Evolutionary conservation across 192 early-diverging fungal genomes (phyloP), one percentile per base, ranked within the genome.

Genomic region (Oehlia diaphana): DNA sequence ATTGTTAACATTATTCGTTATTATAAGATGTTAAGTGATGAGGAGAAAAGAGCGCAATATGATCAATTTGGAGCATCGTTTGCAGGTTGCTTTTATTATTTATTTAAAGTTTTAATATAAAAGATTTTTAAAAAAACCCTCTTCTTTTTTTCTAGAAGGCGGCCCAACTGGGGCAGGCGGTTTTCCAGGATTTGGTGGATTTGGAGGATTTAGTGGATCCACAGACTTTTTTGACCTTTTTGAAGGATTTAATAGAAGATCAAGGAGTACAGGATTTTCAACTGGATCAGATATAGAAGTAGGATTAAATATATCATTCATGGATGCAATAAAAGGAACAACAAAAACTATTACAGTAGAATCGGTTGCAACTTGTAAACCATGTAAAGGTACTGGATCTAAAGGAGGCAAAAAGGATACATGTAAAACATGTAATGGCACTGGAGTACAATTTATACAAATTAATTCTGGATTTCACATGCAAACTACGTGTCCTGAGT

Each of bases 381-480:
- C 92, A 2, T 99, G 98, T 79, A 80, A 85, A 65, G 98, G 97
- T 3, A 84, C 76, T 64, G 98, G 98, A 26, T 84, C 95, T 5
- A 95, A 95, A 82, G 85, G 82, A 42, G 96, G 95, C 28, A 89
- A 90, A 23, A 90, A 90, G 4, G 87, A 91, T 23, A 88, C 80
- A 8, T 99, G 98, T 82, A 81, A 79, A 31, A 82, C 85, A 7
- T 99, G 98, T 83, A 85, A 89, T 19, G 98, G 98, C 35, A 87
- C 92, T 3, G 98, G 98, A 42, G 90, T 93, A 80, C 91, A 93
- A 78, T 89, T 89, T 65, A 95, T 96, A 83, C 78, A 84, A 12
- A 89, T 95, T 79, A 83, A 84, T 50, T 95, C 96, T 47, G 96
- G 97, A 39, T 97, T 97, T 90, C 94, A 95, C 68, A 95, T 97